Conservation (phyloP, 192 early-diverging fungal species). For the Coemansia sp. region DNA sequence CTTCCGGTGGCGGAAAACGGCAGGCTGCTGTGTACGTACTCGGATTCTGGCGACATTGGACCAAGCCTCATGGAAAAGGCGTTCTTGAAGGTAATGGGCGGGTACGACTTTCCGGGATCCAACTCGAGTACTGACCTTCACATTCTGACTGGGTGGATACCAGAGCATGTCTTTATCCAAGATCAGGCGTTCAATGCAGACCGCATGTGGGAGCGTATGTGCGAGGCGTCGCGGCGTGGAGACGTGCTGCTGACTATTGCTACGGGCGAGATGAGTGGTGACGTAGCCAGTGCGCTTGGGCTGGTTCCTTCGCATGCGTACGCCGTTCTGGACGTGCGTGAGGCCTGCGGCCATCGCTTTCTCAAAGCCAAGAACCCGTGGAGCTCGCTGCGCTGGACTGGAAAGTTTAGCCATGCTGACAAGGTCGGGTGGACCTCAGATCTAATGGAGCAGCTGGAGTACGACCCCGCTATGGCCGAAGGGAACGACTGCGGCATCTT, state of each 20-base stretch:
- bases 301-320: constrained; percentile 90
- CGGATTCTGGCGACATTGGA: constrained; percentile 56
- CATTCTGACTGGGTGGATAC: constrained; percentile 91
- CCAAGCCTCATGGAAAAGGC: constrained; percentile 89
- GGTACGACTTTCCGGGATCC: constrained; percentile 92
- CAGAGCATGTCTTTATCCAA: constrained; percentile 85
- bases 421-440: constrained; percentile 68
- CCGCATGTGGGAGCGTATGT: constrained; percentile 74
- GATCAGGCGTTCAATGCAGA: constrained; percentile 63
- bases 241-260: constrained; percentile 79
- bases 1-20: constrained; percentile 74
- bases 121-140: constrained; percentile 92
- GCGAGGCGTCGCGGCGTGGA: constrained; percentile 66
- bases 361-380: constrained; percentile 92
- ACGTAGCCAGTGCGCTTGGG: constrained; percentile 65
- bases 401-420: constrained; percentile 69
- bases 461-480: constrained; percentile 66
- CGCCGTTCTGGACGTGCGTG: constrained; percentile 70
- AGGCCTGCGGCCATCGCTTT: constrained; percentile 64
- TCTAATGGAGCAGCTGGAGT: constrained; percentile 66
- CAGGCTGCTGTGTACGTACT: constrained; percentile 86
- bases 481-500: constrained; percentile 79
- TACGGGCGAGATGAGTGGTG: constrained; percentile 75
- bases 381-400: constrained; percentile 87
- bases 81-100: constrained; percentile 94